A percentile compares a stretch with the other conserved stretches of the same genome.
Evolutionary conservation across 78 protist genomes (phyloP).

Genomic region (Dictyostelium firmibasis): DNA sequence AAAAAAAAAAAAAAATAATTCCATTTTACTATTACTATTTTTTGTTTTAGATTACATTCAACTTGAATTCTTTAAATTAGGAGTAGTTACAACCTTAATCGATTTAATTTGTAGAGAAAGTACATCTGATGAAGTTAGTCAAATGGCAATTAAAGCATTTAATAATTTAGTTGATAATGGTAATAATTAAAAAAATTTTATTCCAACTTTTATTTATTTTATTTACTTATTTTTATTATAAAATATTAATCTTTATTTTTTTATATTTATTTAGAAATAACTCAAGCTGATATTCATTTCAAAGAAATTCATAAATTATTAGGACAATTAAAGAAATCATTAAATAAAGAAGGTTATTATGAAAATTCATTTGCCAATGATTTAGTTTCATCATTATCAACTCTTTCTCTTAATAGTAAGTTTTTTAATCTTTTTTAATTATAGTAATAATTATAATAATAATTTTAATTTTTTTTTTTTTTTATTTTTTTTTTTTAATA

Average conservation of each 20-base stretch:
- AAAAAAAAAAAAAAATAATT: too few species aligned
- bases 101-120: background rate
- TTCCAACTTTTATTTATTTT: too few species aligned
- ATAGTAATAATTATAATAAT: background rate
- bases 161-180: conserved; percentile 31
- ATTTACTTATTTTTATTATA: too few species aligned
- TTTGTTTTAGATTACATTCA: background rate
- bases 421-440: background rate
- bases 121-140: conserved; percentile 1
- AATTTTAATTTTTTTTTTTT: background rate
- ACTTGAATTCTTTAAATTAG: conserved; percentile 20
- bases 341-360: conserved; percentile 56
- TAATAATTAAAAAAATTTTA: too few species aligned
- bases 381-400: background rate
- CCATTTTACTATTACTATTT: background rate
- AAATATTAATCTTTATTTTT: background rate
- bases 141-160: conserved; percentile 33
- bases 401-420: conserved; percentile 20
- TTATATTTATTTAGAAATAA: background rate
- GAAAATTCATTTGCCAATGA: conserved; percentile 52
- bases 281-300: conserved; percentile 9
- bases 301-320: background rate
- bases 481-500: background rate
- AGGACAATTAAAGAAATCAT: background rate
- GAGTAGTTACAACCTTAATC: conserved; percentile 3